These are phyloP conservation scores for Myochromella boudieri DNA, from an alignment of 768 basidiomycete species.

Conservation along the genomic window DNA sequence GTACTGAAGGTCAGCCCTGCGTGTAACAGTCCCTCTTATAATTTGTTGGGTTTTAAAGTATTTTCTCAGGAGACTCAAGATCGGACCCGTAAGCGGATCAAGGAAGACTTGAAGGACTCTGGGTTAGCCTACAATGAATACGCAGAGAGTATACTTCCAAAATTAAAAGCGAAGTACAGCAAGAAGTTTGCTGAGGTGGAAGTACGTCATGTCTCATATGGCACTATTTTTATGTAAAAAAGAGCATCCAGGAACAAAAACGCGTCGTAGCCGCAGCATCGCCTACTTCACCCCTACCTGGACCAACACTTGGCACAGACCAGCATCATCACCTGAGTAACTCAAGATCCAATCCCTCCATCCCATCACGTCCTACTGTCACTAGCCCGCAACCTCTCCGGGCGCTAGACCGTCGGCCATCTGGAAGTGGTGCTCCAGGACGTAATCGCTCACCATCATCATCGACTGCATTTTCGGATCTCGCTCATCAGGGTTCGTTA, in stretches of 20 bases:
- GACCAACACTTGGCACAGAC: slow-evolving; percentile 35
- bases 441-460: slow-evolving; percentile 80
- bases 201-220: slow-evolving; percentile 38
- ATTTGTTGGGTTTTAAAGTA: background rate
- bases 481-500: slow-evolving; percentile 75
- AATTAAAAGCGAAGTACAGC: slow-evolving; percentile 73
- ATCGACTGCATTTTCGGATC: slow-evolving; percentile 81
- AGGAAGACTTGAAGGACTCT: slow-evolving; percentile 86
- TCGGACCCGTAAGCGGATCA: slow-evolving; percentile 87
- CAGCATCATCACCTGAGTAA: slow-evolving; percentile 31
- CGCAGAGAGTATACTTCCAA: slow-evolving; percentile 76
- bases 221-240: background rate
- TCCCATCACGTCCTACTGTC: slow-evolving; percentile 51
- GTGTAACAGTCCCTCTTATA: background rate
- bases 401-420: slow-evolving; percentile 74
- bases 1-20: slow-evolving; percentile 58
- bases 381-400: slow-evolving; percentile 74
- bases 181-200: slow-evolving; percentile 90
- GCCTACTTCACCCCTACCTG: slow-evolving; percentile 29
- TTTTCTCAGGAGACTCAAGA: slow-evolving; percentile 78
- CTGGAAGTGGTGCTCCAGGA: slow-evolving; percentile 48
- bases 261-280: slow-evolving; percentile 39
- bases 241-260: slow-evolving; percentile 62
- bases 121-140: slow-evolving; percentile 77
- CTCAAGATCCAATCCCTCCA: slow-evolving; percentile 45